Conservation (phyloP, 345 rosid genomes). For the Passiflora organensis region DNA sequence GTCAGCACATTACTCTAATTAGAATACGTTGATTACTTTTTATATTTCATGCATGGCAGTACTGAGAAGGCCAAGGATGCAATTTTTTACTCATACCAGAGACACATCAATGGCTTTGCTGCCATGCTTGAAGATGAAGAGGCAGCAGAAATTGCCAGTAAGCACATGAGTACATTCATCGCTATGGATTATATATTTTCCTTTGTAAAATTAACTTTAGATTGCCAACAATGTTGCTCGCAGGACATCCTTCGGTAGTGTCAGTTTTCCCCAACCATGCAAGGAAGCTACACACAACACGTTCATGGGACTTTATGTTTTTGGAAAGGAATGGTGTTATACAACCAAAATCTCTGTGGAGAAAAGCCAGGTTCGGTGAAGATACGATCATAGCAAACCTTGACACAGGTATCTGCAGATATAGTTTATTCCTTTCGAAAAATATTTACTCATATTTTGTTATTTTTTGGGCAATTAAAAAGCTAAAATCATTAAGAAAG, state of each 20-base stretch:
- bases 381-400: constrained; percentile 18
- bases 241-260: constrained; percentile 16
- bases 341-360: constrained; percentile 8
- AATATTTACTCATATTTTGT: too few relatives aligned
- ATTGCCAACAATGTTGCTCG: background rate
- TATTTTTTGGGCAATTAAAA: too few relatives aligned
- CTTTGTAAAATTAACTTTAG: too few relatives aligned
- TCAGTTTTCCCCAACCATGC: constrained; percentile 13
- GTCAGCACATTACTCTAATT: too few relatives aligned
- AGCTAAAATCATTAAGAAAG: background rate
- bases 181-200: too few relatives aligned
- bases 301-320: constrained; percentile 28
- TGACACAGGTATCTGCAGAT: constrained; percentile 12
- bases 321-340: constrained; percentile 13
- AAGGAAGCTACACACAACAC: constrained; percentile 20
- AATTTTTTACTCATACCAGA: constrained; percentile 67
- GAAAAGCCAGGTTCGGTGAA: constrained; percentile 16
- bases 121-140: constrained; percentile 55
- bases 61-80: constrained; percentile 41
- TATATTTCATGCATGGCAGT: too few relatives aligned
- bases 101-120: constrained; percentile 79
- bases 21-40: too few relatives aligned
- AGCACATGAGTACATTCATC: too few relatives aligned
- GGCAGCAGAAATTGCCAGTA: constrained; percentile 53
- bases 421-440: background rate